Evolutionary conservation across 1,139 yeast species (phyloP), one percentile per base, ranked within the genome.

Genomic region (Wickerhamomyces sp.): DNA sequence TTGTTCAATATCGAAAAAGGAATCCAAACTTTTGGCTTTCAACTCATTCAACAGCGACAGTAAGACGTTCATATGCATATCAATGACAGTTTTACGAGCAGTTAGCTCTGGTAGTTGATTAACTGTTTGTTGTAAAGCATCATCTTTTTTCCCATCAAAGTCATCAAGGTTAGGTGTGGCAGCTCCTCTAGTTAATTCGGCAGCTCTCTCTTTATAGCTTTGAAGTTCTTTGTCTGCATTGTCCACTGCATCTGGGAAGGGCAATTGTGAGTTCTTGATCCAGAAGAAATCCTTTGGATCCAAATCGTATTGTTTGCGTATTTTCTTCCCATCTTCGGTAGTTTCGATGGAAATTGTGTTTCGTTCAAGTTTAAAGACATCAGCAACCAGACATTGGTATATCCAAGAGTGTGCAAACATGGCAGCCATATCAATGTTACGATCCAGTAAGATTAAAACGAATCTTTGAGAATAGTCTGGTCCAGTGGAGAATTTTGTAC

Each of bases 351-450:
- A 79, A 52, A 88, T 82, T 38, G 91, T 79, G 64, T 91, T 91
- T 61, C 95, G 77, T 55, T 82, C 78, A 57, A 93, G 73, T 46
- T 79, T 78, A 64, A 94, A 88, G 10, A 90, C 95, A 63, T 93
- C 99, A 59, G 91, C 86, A 14, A 93, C 95, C 79, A 93, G 83
- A 59, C 97, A 90, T 68, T 93, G 96, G 63, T 93, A 93, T 44
- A 95, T 90, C 98, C 99, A 91, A 7, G 97, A 89, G 65, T 93
- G 99, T 2, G 94, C 79, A 63, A 94, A 83, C 98, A 93, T 91
- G 29, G 96, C 84, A 3, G 93, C 84, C 52, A 94, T 72, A 65
- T 94, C 98, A 50, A 93, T 75, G 59, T 86, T 88, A 62, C 99
- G 78, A 65, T 93, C 99, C 48, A 91, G 69, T 44, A 93, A 68